A percentile compares a stretch with the other conserved stretches of the same genome.
Conservation (phyloP, 1,284 basidiomycete genomes). For the Cystobasidium pallidum region DNA sequence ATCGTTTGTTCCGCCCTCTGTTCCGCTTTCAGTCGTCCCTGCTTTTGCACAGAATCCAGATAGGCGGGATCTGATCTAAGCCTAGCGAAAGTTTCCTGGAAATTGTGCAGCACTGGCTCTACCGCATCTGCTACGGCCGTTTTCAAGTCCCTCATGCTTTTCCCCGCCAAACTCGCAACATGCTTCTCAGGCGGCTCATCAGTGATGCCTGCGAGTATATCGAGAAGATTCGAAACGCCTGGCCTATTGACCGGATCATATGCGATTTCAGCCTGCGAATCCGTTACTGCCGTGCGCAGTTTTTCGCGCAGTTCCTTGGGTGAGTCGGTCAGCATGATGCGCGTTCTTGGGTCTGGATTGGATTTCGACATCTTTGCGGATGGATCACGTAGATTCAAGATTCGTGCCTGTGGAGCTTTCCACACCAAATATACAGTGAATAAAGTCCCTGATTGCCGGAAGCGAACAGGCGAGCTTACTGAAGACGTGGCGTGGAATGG, state of each 20-base stretch:
- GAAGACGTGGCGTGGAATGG: conserved; percentile 71
- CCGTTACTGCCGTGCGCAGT: conserved; percentile 80
- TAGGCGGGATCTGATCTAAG: conserved; percentile 67
- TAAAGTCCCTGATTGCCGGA: background rate
- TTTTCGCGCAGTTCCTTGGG: conserved; percentile 68
- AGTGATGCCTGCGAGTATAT: conserved; percentile 66
- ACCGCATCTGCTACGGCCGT: conserved; percentile 72
- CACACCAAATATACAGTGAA: background rate
- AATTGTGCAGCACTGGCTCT: conserved; percentile 68
- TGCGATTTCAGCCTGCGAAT: conserved; percentile 70
- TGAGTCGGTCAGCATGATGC: conserved; percentile 82
- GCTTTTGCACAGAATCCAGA: conserved; percentile 66
- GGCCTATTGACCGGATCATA: conserved; percentile 78
- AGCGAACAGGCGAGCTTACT: conserved; percentile 64
- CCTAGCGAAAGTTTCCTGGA: conserved; percentile 71
- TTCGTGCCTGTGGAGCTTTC: conserved; percentile 68
- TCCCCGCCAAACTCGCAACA: conserved; percentile 62
- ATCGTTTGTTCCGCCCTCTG: conserved; percentile 68
- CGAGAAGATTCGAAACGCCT: conserved; percentile 79
- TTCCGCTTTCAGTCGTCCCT: conserved; percentile 70
- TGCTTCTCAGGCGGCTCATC: conserved; percentile 62
- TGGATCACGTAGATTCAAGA: conserved; percentile 81
- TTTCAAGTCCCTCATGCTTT: conserved; percentile 73
- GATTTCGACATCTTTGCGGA: conserved; percentile 95
- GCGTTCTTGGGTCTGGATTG: conserved; percentile 73